These are phyloP conservation scores for Fusarium stilboides DNA, from an alignment of 2,329 filamentous ascomycete genomes.

Conservation along the genomic window DNA sequence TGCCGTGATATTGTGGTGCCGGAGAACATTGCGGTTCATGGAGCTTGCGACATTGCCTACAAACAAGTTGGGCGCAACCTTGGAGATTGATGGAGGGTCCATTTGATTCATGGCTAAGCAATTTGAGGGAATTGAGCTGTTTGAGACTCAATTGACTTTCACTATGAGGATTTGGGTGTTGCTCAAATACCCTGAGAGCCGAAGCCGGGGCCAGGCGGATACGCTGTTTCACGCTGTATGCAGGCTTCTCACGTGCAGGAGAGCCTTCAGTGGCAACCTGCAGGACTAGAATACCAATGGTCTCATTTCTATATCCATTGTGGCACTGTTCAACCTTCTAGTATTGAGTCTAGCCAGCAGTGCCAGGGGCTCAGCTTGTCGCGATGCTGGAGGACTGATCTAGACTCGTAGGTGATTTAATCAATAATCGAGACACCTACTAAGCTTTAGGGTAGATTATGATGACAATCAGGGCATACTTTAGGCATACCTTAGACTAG, in stretches of 20 bases:
- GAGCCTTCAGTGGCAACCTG: slow-evolving; percentile 28
- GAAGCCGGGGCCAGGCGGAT: slow-evolving; percentile 2
- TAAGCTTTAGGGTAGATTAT: too few relatives aligned
- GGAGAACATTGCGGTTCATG: slow-evolving; percentile 40
- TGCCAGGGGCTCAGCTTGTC: background rate
- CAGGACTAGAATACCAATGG: slow-evolving; percentile 5
- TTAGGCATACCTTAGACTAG: too few relatives aligned
- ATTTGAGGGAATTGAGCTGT: background rate
- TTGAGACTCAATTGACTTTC: slow-evolving; percentile 8
- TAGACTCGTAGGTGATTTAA: background rate
- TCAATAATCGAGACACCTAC: too few relatives aligned
- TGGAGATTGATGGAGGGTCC: slow-evolving; percentile 41
- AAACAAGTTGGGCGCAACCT: slow-evolving; percentile 45
- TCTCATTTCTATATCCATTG: slow-evolving; percentile 4
- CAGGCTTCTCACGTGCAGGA: slow-evolving; percentile 32
- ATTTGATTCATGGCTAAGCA: slow-evolving; percentile 27
- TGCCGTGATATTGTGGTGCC: slow-evolving; percentile 45
- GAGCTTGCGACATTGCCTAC: slow-evolving; percentile 47
- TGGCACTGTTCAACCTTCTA: slow-evolving; percentile 1
- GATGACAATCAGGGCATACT: too few relatives aligned
- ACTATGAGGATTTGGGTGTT: background rate
- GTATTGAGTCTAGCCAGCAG: background rate
- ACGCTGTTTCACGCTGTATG: slow-evolving; percentile 26
- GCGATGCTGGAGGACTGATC: background rate
- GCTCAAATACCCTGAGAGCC: background rate